Evolutionary conservation across 2,329 filamentous ascomycete species (phyloP).

Genomic region (Penicillium sp.): DNA sequence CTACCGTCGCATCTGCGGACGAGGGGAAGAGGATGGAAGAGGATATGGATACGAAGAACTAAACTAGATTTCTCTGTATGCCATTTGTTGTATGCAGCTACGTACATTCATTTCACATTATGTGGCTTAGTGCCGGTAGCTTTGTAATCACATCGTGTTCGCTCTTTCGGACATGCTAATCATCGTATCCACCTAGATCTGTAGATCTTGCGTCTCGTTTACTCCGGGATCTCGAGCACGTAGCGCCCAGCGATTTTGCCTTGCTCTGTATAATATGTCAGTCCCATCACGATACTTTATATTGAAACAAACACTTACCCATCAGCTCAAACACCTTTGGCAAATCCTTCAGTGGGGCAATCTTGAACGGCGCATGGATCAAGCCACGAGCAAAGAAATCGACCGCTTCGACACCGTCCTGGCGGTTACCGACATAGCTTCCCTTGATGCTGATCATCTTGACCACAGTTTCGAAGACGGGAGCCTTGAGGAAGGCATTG

Average conservation of each 20-base stretch:
- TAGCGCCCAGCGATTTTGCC: slow-evolving; percentile 49
- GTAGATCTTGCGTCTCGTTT: slow-evolving; percentile 1
- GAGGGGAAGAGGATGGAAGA: slow-evolving; percentile 19
- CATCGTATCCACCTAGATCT: neutral
- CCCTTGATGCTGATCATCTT: slow-evolving; percentile 92
- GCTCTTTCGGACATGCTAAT: neutral
- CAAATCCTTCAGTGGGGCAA: slow-evolving; percentile 78
- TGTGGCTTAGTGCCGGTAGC: neutral
- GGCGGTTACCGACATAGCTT: slow-evolving; percentile 90
- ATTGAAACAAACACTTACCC: slow-evolving; percentile 40
- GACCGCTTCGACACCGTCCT: slow-evolving; percentile 84
- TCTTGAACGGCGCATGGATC: slow-evolving; percentile 87
- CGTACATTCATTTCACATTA: neutral
- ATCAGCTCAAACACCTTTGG: slow-evolving; percentile 79
- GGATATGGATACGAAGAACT: neutral
- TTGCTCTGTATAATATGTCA: slow-evolving; percentile 35
- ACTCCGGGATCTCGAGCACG: slow-evolving; percentile 50
- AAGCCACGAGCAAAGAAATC: slow-evolving; percentile 85
- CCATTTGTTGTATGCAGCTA: too few species aligned
- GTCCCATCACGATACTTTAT: slow-evolving; percentile 7
- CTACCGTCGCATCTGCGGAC: slow-evolving; percentile 51
- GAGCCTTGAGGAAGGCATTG: slow-evolving; percentile 76
- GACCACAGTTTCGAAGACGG: slow-evolving; percentile 87
- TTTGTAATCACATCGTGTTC: neutral
- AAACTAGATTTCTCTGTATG: too few species aligned